Conservation (phyloP, 2,329 filamentous ascomycete genomes). For the Hirsutella rhossiliensis region DNA sequence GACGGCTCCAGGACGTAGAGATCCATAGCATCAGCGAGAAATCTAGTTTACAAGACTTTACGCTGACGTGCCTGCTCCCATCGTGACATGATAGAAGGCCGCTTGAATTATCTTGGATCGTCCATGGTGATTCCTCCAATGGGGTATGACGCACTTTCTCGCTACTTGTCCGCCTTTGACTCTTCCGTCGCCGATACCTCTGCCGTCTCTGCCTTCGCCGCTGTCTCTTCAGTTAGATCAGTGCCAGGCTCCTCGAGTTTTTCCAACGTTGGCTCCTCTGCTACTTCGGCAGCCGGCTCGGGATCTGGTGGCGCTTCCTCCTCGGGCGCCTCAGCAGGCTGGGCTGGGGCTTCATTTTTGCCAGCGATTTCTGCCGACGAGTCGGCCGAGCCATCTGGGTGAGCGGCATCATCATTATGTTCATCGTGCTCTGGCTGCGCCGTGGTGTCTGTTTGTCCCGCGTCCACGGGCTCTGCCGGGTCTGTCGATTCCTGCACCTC, state of each 20-base stretch:
- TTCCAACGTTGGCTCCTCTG: not conserved
- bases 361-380: not conserved
- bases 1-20: too few relatives aligned
- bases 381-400: not conserved
- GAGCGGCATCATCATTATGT: not conserved
- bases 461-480: not conserved
- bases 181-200: not conserved
- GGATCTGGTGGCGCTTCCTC: not conserved
- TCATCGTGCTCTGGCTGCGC: constrained; percentile 3
- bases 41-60: too few relatives aligned
- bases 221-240: not conserved
- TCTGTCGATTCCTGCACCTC: constrained; percentile 4
- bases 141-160: not conserved
- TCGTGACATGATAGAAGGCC: too few relatives aligned
- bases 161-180: not conserved
- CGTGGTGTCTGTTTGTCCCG: constrained; percentile 1
- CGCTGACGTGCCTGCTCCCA: too few relatives aligned
- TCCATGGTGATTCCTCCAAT: not conserved
- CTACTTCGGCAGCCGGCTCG: not conserved
- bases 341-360: not conserved
- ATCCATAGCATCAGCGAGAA: too few relatives aligned
- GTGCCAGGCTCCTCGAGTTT: not conserved
- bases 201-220: not conserved
- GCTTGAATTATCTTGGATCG: too few relatives aligned
- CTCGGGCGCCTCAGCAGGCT: not conserved